These are phyloP conservation scores for Cladophialophora bantiana DNA, from an alignment of 2,329 filamentous ascomycete genomes.

Conservation along the genomic window DNA sequence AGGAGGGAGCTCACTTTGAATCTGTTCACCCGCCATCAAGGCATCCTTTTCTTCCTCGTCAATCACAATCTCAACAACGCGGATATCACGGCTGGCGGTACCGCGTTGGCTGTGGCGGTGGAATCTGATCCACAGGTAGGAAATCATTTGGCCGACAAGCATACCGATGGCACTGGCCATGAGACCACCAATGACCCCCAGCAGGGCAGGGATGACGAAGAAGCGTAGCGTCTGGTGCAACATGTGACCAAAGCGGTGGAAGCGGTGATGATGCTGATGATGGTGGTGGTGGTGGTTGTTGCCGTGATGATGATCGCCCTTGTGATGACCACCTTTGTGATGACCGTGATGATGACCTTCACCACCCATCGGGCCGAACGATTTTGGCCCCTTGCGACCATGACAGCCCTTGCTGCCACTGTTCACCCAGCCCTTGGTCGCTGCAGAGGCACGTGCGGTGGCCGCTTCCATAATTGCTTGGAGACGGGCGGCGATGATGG, in stretches of 20 bases:
- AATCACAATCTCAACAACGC: slow-evolving; percentile 44
- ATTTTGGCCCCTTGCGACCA: slow-evolving; percentile 7
- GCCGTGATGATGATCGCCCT: too few relatives aligned
- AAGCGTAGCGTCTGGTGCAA: slow-evolving; percentile 52
- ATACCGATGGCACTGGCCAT: slow-evolving; percentile 55
- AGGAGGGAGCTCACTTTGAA: slow-evolving; percentile 43
- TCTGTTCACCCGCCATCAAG: slow-evolving; percentile 43
- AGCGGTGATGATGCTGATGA: slow-evolving; percentile 44
- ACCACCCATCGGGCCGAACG: slow-evolving; percentile 22
- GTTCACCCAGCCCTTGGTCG: slow-evolving; percentile 32
- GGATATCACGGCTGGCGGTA: slow-evolving; percentile 37
- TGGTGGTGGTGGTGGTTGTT: slow-evolving; percentile 38
- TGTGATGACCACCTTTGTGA: slow-evolving; percentile 27
- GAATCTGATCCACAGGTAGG: slow-evolving; percentile 54
- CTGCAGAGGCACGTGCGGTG: slow-evolving; percentile 31
- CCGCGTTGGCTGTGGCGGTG: slow-evolving; percentile 44
- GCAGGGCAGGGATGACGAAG: slow-evolving; percentile 53
- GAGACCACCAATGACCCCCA: slow-evolving; percentile 55
- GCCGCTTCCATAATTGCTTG: slow-evolving; percentile 46
- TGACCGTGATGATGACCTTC: slow-evolving; percentile 33
- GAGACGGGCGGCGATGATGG: slow-evolving; percentile 51
- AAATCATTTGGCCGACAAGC: slow-evolving; percentile 55
- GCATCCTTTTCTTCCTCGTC: slow-evolving; percentile 50
- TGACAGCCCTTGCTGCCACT: slow-evolving; percentile 25
- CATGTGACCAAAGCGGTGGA: slow-evolving; percentile 44